Evolutionary conservation across 371 early-diverging fungal species (phyloP), one percentile per base, ranked within the genome.

Genomic region (Gilbertella persicaria): DNA sequence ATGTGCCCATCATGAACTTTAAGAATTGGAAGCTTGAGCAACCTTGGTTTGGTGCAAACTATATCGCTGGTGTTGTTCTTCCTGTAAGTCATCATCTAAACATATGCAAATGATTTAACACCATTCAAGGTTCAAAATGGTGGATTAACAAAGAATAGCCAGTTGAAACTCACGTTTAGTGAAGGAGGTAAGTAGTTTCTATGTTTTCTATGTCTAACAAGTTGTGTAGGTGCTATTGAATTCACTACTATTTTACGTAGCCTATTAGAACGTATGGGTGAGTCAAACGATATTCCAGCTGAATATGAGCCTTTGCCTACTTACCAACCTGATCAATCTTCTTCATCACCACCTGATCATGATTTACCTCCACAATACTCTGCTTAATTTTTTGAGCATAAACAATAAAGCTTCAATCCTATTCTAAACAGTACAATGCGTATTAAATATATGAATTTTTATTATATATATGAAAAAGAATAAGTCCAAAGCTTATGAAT

Each of bases 21-120:
- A 71, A 69, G 43, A 58, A 65, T 13, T 75, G 77, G 56, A 69
- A 66, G 26, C 46, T 78, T 17, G 68, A 79, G 35, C 80, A 82
- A 40, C 82, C 82, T 19, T 82, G 82, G 82, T 82, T 82, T 58
- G 75, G 71, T 2, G 79, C 82, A n/a, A 82, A 82, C 50, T 76
- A 70, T 47, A 65, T 78, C n/a, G 37, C 56, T 12, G 75, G 71
- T 10, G 54, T 48, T 14, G 67, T 80, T 2, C 29, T 71, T 16
- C 80, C 80, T 4, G 79, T 79, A 75, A 47, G 67, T 44, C 40
- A 19, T 1, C 6, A 4, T 25, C 14, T 41, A 16, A 47, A 7
- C 23, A 17, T 41, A 17, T 1, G 24, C 12, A 28, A 45, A 12
- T 5, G 9, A 20, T 23, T 6, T 23, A 7, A 38, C 8, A 35